These are phyloP conservation scores for Pseudozyma tsukubaensis DNA, from an alignment of 1,284 basidiomycete species.

Conservation along the genomic window DNA sequence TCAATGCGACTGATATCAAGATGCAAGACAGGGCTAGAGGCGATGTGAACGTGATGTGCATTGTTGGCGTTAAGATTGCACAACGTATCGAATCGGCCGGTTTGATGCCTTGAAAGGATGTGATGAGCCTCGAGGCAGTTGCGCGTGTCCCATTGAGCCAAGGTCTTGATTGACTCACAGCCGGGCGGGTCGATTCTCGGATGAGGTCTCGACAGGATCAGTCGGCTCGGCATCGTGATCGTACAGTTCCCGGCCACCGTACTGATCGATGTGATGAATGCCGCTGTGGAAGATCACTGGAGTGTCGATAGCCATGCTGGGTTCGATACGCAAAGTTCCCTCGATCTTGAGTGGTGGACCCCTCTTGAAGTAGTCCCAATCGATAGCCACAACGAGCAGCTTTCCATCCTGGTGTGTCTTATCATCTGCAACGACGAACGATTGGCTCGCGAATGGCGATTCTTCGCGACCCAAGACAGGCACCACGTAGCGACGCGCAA, in stretches of 20 bases:
- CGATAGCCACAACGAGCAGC: background rate
- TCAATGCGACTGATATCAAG: too few species aligned
- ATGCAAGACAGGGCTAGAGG: too few species aligned
- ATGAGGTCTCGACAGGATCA: too few species aligned
- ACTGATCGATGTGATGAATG: background rate
- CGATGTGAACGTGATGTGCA: too few species aligned
- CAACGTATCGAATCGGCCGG: too few species aligned
- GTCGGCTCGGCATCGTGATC: background rate
- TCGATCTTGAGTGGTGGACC: background rate
- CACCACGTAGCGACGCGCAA: background rate
- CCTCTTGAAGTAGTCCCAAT: background rate
- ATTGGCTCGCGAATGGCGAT: constrained; percentile 1
- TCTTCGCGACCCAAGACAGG: background rate
- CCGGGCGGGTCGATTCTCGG: too few species aligned
- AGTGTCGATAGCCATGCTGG: background rate
- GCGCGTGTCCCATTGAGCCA: too few species aligned
- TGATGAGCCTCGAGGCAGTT: too few species aligned
- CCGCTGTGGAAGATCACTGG: background rate
- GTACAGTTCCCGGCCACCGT: background rate
- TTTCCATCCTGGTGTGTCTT: background rate
- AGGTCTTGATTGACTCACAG: too few species aligned
- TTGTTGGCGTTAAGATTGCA: too few species aligned
- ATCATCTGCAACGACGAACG: background rate
- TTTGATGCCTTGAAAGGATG: too few species aligned
- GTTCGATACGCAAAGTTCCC: background rate